Conservation (phyloP, 768 basidiomycete genomes). For the Serendipita sp. region DNA sequence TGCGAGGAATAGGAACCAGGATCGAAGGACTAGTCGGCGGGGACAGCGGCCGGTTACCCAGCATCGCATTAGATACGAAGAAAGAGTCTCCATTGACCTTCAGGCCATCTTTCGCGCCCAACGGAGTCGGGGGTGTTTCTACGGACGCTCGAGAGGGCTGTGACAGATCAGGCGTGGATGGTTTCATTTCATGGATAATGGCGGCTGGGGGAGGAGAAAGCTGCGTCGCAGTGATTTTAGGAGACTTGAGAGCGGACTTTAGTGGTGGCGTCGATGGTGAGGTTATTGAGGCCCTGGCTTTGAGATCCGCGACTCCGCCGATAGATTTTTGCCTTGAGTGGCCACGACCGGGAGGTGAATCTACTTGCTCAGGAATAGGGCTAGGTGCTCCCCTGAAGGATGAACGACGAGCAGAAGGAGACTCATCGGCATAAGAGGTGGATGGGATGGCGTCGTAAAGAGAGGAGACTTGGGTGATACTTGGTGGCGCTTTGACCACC, state of each 20-base stretch:
- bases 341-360: not conserved
- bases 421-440: not conserved
- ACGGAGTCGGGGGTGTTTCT: not conserved
- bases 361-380: not conserved
- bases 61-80: not conserved
- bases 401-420: not conserved
- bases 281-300: not conserved
- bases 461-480: conserved; percentile 18
- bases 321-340: not conserved
- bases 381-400: not conserved
- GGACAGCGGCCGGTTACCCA: not conserved
- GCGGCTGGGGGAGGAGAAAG: not conserved
- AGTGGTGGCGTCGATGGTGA: not conserved
- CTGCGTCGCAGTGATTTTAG: not conserved
- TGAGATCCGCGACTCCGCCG: not conserved
- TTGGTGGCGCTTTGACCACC: conserved; percentile 33
- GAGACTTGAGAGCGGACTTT: conserved; percentile 6
- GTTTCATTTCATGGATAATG: not conserved
- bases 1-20: not conserved
- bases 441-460: not conserved
- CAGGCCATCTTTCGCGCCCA: not conserved
- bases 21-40: not conserved
- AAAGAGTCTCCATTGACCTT: not conserved
- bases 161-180: not conserved
- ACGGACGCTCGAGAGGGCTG: not conserved